These are phyloP conservation scores for Coemansia sp. DNA, from an alignment of 192 early-diverging fungal genomes.

Conservation along the genomic window DNA sequence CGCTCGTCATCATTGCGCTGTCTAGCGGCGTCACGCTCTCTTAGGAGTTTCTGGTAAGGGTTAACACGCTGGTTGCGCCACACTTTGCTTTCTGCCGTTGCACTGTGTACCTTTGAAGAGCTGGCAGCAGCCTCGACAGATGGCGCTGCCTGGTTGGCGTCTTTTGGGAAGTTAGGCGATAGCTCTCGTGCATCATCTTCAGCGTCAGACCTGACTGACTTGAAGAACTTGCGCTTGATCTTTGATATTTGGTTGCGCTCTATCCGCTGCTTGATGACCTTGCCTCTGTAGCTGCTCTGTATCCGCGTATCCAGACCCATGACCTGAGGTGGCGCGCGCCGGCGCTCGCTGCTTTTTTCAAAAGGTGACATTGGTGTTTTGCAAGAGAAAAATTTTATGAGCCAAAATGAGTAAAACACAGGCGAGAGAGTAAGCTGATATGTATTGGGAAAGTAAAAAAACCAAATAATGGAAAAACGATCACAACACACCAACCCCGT, in stretches of 20 bases:
- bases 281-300: constrained; percentile 35
- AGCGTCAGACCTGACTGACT: constrained; percentile 26
- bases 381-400: neutral
- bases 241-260: constrained; percentile 43
- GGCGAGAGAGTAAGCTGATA: constrained; percentile 3
- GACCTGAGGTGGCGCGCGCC: constrained; percentile 14
- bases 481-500: too few relatives aligned
- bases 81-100: neutral
- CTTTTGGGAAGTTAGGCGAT: neutral
- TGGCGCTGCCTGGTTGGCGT: neutral
- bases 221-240: constrained; percentile 44
- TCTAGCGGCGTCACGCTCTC: constrained; percentile 18
- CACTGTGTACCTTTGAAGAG: neutral
- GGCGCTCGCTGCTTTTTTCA: constrained; percentile 15
- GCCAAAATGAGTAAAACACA: constrained; percentile 4
- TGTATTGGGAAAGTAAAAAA: neutral
- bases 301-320: constrained; percentile 28
- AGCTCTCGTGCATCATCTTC: neutral
- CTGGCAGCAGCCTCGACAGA: neutral
- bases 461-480: too few relatives aligned
- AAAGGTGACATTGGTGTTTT: neutral
- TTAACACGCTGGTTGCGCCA: constrained; percentile 29
- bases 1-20: constrained; percentile 18
- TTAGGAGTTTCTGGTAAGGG: constrained; percentile 32
- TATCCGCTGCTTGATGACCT: constrained; percentile 41